phyloP scores from a whole-genome alignment of 2,329 filamentous ascomycete species.

The Paecilomyces fulvus region DNA sequence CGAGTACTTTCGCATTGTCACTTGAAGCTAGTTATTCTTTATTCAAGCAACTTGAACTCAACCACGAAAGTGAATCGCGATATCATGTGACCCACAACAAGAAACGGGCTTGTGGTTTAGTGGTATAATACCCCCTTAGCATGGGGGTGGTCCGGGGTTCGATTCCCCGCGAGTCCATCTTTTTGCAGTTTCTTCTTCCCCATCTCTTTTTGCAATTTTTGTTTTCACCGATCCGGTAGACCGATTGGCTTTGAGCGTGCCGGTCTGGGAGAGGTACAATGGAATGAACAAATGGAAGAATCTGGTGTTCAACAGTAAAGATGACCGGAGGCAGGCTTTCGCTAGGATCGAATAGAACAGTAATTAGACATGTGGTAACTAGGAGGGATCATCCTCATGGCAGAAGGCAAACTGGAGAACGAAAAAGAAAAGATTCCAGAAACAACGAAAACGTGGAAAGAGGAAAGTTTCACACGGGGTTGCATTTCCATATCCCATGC shows the following conservation, averaged over 20 bases:
- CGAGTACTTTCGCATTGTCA: no score
- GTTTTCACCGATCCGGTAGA: not conserved
- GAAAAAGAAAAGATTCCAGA: not conserved
- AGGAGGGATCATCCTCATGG: not conserved
- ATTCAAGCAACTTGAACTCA: not conserved
- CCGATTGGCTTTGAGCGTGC: not conserved
- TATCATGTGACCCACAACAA: not conserved
- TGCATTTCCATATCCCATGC: not conserved
- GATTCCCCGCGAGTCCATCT: slow-evolving; percentile 42
- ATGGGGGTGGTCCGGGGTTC: slow-evolving; percentile 42
- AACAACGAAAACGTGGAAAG: not conserved
- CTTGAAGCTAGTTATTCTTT: not conserved
- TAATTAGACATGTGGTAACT: not conserved
- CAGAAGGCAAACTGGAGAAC: not conserved
- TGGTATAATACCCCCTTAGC: slow-evolving; percentile 42
- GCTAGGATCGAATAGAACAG: not conserved
- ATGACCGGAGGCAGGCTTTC: no score
- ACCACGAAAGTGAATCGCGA: not conserved
- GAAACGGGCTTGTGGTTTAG: slow-evolving; percentile 35
- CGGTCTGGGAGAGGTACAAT: not conserved
- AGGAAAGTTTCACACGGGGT: not conserved
- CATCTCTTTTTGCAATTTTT: not conserved
- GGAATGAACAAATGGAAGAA: not conserved
- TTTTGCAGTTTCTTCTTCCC: slow-evolving; percentile 6
- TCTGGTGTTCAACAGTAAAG: no score